Conservation (phyloP, 805 yeast species). For the Wickerhamiella occidentalis region DNA sequence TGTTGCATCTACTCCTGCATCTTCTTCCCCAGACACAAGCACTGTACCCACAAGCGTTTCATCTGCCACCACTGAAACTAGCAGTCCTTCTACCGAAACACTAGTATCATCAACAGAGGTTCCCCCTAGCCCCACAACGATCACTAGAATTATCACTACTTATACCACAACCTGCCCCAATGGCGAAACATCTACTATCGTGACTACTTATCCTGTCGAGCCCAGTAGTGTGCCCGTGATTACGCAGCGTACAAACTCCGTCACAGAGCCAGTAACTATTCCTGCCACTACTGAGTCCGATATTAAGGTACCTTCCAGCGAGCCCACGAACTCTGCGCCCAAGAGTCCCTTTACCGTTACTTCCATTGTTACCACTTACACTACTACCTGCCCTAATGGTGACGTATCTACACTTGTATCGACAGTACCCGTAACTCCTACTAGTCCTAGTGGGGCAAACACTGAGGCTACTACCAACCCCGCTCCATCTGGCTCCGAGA, state of each 20-base stretch:
- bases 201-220: not conserved
- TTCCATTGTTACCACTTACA: not conserved
- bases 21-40: not conserved
- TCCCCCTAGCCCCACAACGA: not conserved
- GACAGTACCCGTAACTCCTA: not conserved
- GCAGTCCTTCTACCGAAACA: not conserved
- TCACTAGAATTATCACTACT: not conserved
- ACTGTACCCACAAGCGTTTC: not conserved
- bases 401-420: not conserved
- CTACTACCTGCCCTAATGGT: constrained; percentile 1
- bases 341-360: not conserved
- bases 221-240: not conserved
- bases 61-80: not conserved
- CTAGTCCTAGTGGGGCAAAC: not conserved
- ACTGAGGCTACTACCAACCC: not conserved
- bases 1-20: not conserved
- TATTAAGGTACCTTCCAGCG: not conserved
- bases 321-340: not conserved
- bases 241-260: not conserved
- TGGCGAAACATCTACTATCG: not conserved
- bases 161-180: not conserved
- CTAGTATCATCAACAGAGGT: not conserved
- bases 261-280: not conserved
- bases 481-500: not conserved
- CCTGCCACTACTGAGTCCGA: not conserved